Base-by-base conservation (phyloP, 352 stramenopile species). In the Pythium rishiriense region DNA sequence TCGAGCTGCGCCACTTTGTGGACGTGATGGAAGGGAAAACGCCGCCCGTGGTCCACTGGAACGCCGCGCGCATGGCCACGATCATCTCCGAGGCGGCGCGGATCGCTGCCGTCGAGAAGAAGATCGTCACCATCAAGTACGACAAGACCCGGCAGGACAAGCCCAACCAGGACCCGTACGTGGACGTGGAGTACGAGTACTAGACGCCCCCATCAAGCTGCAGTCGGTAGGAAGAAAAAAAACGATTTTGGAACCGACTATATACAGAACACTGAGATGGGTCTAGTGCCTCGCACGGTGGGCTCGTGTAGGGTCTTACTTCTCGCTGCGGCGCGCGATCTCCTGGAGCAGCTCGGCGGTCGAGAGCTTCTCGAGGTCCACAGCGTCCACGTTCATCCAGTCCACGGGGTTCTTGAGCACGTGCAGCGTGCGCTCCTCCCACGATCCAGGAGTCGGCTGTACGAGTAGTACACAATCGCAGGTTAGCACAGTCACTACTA, bases 331-430 rank as follows among this genome's bases (percentile, higher is more conserved):
- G 66, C 82, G 83, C 12, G 83, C 85, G 22, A 94, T 83, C 65
- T 94, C 85, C 62, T 88, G 70, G 11, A 94, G 61, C 61, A 94
- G 58, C 56, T 93, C 83, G 41, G 77, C 77, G 15, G 83, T 94
- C 29, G 81, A 89, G 29, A 94, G 70, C 43, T 68, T 72, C 50
- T 90, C 79, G 21, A 94, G 63, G 48, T 94, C 71, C 10, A 93
- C 72, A n/a, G 74, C 78, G 47, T 77, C 70, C 54, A 94, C 85
- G 41, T 97, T 87, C 29, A 98, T 77, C 96, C 96, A 99, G 65
- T 98, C 93, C 37, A 96, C 79, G 25, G 96, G 90, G 77, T 97
- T 85, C 74, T 97, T 97, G 49, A 97, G 92, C 31, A 96, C 90
- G 58, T 98, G 69, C 25, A 98, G 78, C 31, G 98, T 98, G 69